These are phyloP conservation scores for Gaertneriomyces semiglobifer DNA, from an alignment of 192 early-diverging fungal genomes.

Conservation along the genomic window DNA sequence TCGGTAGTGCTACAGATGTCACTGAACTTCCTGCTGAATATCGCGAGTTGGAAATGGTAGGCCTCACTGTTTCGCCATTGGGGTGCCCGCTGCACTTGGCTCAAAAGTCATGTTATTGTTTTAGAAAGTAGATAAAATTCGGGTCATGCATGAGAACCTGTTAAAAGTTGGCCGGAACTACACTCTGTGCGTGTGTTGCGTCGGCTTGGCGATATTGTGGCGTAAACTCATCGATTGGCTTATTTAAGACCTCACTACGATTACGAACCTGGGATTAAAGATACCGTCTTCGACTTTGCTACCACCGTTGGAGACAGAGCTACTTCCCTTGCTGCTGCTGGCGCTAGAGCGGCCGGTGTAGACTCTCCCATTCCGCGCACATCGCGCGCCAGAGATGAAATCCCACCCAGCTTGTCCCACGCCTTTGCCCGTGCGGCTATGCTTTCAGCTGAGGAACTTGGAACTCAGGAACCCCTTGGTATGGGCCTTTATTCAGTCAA, in stretches of 20 bases:
- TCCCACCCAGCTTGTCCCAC: slow-evolving; percentile 56
- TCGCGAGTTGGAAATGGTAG: slow-evolving; percentile 81
- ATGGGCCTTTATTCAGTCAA: neutral
- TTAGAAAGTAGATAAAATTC: slow-evolving; percentile 76
- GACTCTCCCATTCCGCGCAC: slow-evolving; percentile 1
- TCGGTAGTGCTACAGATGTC: slow-evolving; percentile 74
- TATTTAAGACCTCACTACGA: slow-evolving; percentile 57
- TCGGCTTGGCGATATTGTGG: no score
- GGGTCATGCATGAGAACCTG: slow-evolving; percentile 64
- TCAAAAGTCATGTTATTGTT: neutral
- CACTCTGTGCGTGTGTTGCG: slow-evolving; percentile 32
- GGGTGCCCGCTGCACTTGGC: neutral
- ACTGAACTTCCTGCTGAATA: slow-evolving; percentile 95
- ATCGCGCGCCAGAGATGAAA: slow-evolving; percentile 26
- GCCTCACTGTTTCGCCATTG: neutral
- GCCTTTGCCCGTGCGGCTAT: slow-evolving; percentile 69
- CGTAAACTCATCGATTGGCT: no score
- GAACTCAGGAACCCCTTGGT: slow-evolving; percentile 78
- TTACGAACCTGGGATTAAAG: slow-evolving; percentile 65
- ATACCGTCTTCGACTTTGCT: slow-evolving; percentile 71
- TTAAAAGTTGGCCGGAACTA: slow-evolving; percentile 74
- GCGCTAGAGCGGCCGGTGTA: slow-evolving; percentile 46
- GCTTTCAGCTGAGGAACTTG: slow-evolving; percentile 63
- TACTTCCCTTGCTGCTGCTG: slow-evolving; percentile 46
- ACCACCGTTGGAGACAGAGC: slow-evolving; percentile 63